Conservation (phyloP, 208 protist genomes). For the Lotmaria passim region DNA sequence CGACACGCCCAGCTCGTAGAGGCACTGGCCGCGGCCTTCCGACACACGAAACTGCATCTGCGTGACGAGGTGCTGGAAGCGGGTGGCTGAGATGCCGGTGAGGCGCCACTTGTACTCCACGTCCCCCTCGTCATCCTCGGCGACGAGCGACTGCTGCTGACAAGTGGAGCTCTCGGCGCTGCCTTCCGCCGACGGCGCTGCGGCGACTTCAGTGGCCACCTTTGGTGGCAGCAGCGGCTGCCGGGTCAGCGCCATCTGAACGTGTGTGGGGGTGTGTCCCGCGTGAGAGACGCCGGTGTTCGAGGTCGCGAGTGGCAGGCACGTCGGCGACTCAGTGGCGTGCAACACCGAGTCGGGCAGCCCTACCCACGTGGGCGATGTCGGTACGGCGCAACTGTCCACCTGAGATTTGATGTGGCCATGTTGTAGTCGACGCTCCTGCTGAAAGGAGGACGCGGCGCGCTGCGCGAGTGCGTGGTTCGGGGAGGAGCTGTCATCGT, state of each 20-base stretch:
- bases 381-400: neutral
- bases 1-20: conserved; percentile 95
- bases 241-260: neutral
- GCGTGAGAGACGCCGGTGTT: conserved; percentile 5
- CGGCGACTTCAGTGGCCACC: no score
- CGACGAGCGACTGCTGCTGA: conserved; percentile 37
- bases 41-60: conserved; percentile 95
- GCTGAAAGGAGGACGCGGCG: conserved; percentile 36
- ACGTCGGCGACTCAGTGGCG: neutral
- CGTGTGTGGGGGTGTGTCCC: neutral
- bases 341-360: conserved; percentile 18
- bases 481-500: neutral
- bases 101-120: conserved; percentile 97
- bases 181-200: neutral
- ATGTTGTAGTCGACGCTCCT: conserved; percentile 34
- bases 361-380: conserved; percentile 10
- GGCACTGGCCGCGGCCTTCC: conserved; percentile 93
- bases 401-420: neutral
- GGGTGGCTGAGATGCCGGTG: conserved; percentile 61
- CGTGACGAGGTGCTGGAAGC: conserved; percentile 94
- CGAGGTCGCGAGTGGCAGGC: neutral
- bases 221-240: no score
- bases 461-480: conserved; percentile 22
- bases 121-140: conserved; percentile 94
- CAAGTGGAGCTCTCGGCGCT: neutral